phyloP scores from a whole-genome alignment of 2,329 filamentous ascomycete genomes.

The Sarocladiaceae sp. region DNA sequence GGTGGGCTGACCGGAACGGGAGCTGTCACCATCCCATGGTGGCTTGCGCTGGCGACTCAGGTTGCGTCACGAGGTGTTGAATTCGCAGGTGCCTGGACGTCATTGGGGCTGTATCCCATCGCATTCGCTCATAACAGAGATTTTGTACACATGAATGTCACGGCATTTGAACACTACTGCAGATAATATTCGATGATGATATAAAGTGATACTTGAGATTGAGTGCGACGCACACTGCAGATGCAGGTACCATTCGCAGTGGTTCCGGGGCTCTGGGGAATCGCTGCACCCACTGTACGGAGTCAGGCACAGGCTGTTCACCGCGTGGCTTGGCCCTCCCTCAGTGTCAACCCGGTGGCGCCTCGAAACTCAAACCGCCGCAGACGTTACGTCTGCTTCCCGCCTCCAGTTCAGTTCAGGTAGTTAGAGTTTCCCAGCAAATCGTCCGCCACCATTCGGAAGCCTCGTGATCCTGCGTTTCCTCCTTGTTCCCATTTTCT shows the following conservation, averaged over 20 bases:
- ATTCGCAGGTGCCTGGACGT: background rate
- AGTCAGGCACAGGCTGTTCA: background rate
- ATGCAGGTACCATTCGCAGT: background rate
- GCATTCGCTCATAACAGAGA: background rate
- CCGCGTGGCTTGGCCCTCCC: background rate
- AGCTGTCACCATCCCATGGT: too few species aligned
- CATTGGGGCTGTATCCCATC: background rate
- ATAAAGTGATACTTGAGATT: background rate
- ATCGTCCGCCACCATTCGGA: background rate
- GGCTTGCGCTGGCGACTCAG: background rate
- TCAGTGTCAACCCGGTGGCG: background rate
- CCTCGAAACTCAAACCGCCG: background rate
- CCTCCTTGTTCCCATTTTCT: background rate
- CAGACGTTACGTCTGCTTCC: constrained; percentile 1
- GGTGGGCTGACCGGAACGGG: background rate
- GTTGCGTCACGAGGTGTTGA: constrained; percentile 2
- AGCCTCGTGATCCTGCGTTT: background rate
- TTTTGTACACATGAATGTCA: background rate
- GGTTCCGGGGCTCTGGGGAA: background rate
- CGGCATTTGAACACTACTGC: background rate
- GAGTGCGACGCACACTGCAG: background rate
- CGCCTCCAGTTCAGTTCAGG: too few species aligned
- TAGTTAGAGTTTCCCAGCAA: background rate
- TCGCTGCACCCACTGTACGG: background rate
- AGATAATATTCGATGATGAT: background rate